Percentiles rank a stretch among this genome's conserved stretches.
phyloP scores from a whole-genome alignment of 1,139 yeast genomes.

The Hemisphaericaspora xylofermentans region DNA sequence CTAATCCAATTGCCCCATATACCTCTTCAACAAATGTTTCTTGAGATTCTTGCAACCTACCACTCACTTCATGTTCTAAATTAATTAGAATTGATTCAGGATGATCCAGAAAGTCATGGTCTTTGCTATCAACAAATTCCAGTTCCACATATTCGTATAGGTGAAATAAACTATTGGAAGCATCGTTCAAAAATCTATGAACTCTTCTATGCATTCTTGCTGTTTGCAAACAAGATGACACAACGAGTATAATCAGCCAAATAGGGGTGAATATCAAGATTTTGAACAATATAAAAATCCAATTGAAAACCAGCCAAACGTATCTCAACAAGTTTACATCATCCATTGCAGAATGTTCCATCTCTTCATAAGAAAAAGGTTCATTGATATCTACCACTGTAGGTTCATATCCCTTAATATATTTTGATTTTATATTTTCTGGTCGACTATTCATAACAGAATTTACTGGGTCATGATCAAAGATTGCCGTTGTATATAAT shows the following conservation, averaged over 20 bases:
- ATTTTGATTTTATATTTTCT: constrained; percentile 43
- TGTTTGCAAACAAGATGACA: constrained; percentile 44
- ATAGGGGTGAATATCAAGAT: constrained; percentile 52
- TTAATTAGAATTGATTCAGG: constrained; percentile 12
- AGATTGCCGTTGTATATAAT: constrained; percentile 79
- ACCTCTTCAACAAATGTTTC: constrained; percentile 59
- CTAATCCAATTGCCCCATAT: constrained; percentile 54
- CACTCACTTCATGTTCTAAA: constrained; percentile 19
- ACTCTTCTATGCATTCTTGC: constrained; percentile 35
- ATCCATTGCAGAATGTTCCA: neutral
- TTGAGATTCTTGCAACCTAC: constrained; percentile 50
- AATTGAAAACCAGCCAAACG: constrained; percentile 36
- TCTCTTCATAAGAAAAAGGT: constrained; percentile 21
- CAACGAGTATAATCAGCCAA: constrained; percentile 49
- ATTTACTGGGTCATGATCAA: constrained; percentile 60
- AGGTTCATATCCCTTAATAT: constrained; percentile 51
- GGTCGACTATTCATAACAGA: constrained; percentile 40
- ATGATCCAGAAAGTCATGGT: constrained; percentile 5
- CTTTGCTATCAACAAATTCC: constrained; percentile 4
- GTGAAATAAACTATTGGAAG: constrained; percentile 31
- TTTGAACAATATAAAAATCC: constrained; percentile 45
- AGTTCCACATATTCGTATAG: constrained; percentile 22
- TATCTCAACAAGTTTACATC: neutral
- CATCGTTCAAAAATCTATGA: constrained; percentile 26
- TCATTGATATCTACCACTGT: constrained; percentile 48